Evolutionary conservation across 345 rosid species (phyloP).

Genomic region (Sisymbrium altissimum): DNA sequence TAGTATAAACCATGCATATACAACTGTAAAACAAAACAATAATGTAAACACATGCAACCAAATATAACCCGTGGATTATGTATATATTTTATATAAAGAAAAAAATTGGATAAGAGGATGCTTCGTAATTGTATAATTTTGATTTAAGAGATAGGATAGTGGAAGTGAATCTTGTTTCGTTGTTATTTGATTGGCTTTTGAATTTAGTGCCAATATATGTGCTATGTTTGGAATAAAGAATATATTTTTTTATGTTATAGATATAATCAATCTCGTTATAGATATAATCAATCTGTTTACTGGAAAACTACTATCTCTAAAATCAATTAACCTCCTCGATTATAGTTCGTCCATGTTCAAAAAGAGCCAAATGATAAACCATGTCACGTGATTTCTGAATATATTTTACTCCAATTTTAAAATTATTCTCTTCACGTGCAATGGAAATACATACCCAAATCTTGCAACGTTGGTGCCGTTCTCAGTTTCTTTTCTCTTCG

Average conservation of each 20-base stretch:
- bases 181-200: not conserved
- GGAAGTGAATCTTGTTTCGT: not conserved
- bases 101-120: not conserved
- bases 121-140: not conserved
- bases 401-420: not conserved
- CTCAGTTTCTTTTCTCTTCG: not conserved
- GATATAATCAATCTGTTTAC: not conserved
- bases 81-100: not conserved
- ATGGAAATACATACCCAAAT: not conserved
- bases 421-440: constrained; percentile 18
- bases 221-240: too few species aligned
- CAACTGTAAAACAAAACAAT: not conserved
- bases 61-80: not conserved
- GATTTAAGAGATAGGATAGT: not conserved
- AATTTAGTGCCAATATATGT: not conserved
- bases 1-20: not conserved
- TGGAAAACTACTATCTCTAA: not conserved
- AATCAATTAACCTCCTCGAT: not conserved
- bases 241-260: too few species aligned
- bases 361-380: not conserved
- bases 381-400: constrained; percentile 3
- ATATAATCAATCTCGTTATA: too few species aligned
- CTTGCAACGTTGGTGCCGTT: not conserved
- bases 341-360: not conserved
- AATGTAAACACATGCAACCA: not conserved